Conservation (phyloP, 805 yeast genomes). For the Metschnikowia sp. region DNA sequence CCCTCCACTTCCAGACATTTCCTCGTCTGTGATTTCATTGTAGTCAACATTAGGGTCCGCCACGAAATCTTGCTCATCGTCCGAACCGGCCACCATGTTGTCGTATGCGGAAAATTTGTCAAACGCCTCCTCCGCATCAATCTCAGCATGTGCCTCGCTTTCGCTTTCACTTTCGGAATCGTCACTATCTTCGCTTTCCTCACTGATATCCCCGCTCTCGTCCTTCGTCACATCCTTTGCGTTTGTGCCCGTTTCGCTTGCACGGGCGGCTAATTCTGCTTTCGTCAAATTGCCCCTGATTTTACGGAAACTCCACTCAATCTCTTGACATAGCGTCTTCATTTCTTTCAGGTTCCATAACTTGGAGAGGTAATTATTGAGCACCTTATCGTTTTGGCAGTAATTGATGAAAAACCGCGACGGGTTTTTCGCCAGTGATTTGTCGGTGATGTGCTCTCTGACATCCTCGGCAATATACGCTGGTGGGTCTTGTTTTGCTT, state of each 20-base stretch:
- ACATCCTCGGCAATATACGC: slow-evolving; percentile 29
- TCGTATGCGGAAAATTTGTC: slow-evolving; percentile 37
- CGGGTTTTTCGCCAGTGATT: slow-evolving; percentile 39
- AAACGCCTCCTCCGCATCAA: slow-evolving; percentile 25
- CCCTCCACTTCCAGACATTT: slow-evolving; percentile 27
- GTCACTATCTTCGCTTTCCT: slow-evolving; percentile 14
- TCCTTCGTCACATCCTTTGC: slow-evolving; percentile 18
- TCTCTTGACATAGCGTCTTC: slow-evolving; percentile 32
- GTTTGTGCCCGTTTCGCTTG: slow-evolving; percentile 19
- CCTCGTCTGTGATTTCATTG: slow-evolving; percentile 65
- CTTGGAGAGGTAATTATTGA: slow-evolving; percentile 47
- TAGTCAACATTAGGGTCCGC: slow-evolving; percentile 43
- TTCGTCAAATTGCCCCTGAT: slow-evolving; percentile 45
- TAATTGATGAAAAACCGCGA: slow-evolving; percentile 41
- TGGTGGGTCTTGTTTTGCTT: slow-evolving; percentile 33
- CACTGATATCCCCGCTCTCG: slow-evolving; percentile 14
- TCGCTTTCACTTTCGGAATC: slow-evolving; percentile 17
- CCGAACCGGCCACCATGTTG: slow-evolving; percentile 41
- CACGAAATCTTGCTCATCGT: slow-evolving; percentile 34
- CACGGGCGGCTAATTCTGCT: slow-evolving; percentile 31
- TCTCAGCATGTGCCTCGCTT: neutral
- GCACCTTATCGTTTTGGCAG: slow-evolving; percentile 35
- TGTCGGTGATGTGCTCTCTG: slow-evolving; percentile 24
- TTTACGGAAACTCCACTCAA: slow-evolving; percentile 45
- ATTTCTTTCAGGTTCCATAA: slow-evolving; percentile 44